These are phyloP conservation scores for Allantophomopsis cytisporea DNA, from an alignment of 2,329 filamentous ascomycete genomes.

Conservation along the genomic window DNA sequence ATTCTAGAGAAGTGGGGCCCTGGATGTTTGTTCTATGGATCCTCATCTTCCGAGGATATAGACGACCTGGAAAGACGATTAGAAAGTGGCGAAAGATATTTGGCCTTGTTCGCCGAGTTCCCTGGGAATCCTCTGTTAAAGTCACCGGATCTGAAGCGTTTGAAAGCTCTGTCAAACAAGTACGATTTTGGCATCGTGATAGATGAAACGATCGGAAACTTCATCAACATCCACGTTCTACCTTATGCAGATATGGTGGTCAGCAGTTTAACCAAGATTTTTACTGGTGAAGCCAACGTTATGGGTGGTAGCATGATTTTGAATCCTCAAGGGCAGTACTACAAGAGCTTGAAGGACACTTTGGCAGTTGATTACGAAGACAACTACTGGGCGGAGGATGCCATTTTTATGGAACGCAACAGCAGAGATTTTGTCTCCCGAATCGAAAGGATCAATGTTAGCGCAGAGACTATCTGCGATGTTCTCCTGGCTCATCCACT, in stretches of 20 bases:
- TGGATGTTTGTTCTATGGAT: slow-evolving; percentile 78
- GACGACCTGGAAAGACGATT: slow-evolving; percentile 70
- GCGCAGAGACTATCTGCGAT: slow-evolving; percentile 71
- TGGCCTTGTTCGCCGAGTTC: slow-evolving; percentile 88
- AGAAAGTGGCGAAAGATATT: slow-evolving; percentile 57
- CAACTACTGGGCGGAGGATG: slow-evolving; percentile 88
- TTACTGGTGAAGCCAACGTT: slow-evolving; percentile 94
- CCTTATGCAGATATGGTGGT: slow-evolving; percentile 84
- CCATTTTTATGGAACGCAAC: slow-evolving; percentile 90
- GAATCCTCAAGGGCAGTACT: slow-evolving; percentile 56
- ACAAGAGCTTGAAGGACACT: slow-evolving; percentile 51
- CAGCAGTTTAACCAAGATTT: slow-evolving; percentile 91
- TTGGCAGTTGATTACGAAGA: slow-evolving; percentile 63
- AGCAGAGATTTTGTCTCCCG: slow-evolving; percentile 80
- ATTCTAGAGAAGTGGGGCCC: slow-evolving; percentile 90
- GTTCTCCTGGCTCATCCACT: slow-evolving; percentile 44
- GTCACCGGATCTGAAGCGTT: slow-evolving; percentile 73
- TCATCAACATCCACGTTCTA: slow-evolving; percentile 88
- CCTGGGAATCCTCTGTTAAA: slow-evolving; percentile 82
- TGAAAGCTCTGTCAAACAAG: slow-evolving; percentile 63
- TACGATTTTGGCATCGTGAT: slow-evolving; percentile 86
- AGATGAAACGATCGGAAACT: slow-evolving; percentile 94
- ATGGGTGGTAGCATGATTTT: slow-evolving; percentile 74
- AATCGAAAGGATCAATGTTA: slow-evolving; percentile 73
- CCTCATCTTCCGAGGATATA: slow-evolving; percentile 62